A percentile compares a stretch with the other conserved stretches of the same genome.
These are phyloP conservation scores for Cladophialophora yegresii DNA, from an alignment of 2,329 filamentous ascomycete genomes.

Conservation along the genomic window DNA sequence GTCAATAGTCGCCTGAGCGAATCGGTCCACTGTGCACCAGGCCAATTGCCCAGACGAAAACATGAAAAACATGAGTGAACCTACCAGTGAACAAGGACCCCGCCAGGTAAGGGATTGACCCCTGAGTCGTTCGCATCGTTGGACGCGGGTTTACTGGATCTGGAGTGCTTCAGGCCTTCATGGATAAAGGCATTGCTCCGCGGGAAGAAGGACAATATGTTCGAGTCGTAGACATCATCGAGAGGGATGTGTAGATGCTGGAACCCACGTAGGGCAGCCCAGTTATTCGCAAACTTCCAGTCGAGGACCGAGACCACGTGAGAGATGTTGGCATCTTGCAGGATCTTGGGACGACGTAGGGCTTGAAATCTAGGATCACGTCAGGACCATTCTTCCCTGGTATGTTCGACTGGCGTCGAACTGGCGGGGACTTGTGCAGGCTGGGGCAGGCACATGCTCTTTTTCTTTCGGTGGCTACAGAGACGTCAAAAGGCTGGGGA, in stretches of 20 bases:
- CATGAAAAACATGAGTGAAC: slow-evolving; percentile 43
- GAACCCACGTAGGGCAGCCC: slow-evolving; percentile 60
- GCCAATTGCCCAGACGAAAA: not conserved
- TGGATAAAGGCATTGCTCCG: slow-evolving; percentile 81
- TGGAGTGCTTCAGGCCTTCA: slow-evolving; percentile 60
- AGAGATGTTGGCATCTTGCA: slow-evolving; percentile 75
- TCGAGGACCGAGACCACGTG: slow-evolving; percentile 84
- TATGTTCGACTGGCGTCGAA: not conserved
- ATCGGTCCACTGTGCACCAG: too few relatives aligned
- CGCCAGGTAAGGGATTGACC: slow-evolving; percentile 40
- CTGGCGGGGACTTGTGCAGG: not conserved
- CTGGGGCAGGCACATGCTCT: not conserved
- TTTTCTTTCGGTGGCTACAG: not conserved
- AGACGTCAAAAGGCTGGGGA: not conserved
- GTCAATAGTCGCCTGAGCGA: not conserved
- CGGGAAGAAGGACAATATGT: slow-evolving; percentile 79
- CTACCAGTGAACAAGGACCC: slow-evolving; percentile 71
- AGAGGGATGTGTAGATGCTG: slow-evolving; percentile 78
- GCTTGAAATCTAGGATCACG: slow-evolving; percentile 68
- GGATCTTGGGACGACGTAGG: slow-evolving; percentile 68
- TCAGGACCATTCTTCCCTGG: slow-evolving; percentile 18
- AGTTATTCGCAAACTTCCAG: slow-evolving; percentile 57
- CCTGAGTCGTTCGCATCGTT: slow-evolving; percentile 4
- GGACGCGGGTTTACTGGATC: not conserved
- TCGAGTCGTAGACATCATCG: slow-evolving; percentile 87